These are phyloP conservation scores for Ceratocystis lukuohia DNA, from an alignment of 2,329 filamentous ascomycete species.

Conservation along the genomic window DNA sequence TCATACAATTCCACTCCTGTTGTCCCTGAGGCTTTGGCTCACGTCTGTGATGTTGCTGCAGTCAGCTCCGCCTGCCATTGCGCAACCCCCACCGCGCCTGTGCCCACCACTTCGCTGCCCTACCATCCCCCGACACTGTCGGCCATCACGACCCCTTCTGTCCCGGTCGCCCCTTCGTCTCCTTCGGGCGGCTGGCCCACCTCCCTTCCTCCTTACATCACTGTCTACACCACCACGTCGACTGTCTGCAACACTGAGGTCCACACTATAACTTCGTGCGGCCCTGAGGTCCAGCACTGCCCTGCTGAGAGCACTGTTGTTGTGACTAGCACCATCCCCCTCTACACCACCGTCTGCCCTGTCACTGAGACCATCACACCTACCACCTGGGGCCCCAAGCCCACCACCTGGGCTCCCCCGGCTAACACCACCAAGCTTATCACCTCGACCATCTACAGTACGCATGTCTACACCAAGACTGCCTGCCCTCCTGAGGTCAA, in stretches of 20 bases:
- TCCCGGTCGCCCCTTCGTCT: not conserved
- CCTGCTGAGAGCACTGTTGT: constrained; percentile 7
- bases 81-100: constrained; percentile 31
- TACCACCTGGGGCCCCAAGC: not conserved
- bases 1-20: constrained; percentile 22
- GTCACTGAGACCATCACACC: constrained; percentile 4
- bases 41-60: constrained; percentile 32
- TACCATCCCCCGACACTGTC: not conserved
- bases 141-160: not conserved
- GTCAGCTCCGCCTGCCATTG: constrained; percentile 56
- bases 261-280: constrained; percentile 49
- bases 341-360: constrained; percentile 4
- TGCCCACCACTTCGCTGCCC: not conserved
- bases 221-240: constrained; percentile 42
- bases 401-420: not conserved
- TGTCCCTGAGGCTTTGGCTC: constrained; percentile 24
- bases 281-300: constrained; percentile 37
- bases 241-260: constrained; percentile 45
- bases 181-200: constrained; percentile 10
- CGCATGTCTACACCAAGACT: constrained; percentile 47
- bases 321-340: constrained; percentile 6
- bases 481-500: constrained; percentile 46
- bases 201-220: constrained; percentile 27
- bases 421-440: constrained; percentile 15
- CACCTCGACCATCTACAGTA: constrained; percentile 41